Evolutionary conservation across 2,329 filamentous ascomycete genomes (phyloP).

Genomic region (Lachnellula hyalina): DNA sequence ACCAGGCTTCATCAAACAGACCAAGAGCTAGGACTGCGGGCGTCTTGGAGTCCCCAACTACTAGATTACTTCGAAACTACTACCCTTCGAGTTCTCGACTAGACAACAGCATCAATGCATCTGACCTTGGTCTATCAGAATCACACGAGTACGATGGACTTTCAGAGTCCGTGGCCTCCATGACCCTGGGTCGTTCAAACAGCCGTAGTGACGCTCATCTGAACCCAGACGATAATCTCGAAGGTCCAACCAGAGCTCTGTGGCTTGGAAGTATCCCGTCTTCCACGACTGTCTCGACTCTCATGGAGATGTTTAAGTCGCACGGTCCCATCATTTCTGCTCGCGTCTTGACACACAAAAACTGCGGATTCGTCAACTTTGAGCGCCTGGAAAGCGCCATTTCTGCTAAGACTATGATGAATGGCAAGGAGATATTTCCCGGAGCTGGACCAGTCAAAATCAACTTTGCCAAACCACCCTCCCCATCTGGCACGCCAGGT

Average conservation of each 20-base stretch:
- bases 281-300: slow-evolving; percentile 90
- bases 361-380: slow-evolving; percentile 98
- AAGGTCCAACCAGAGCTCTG: slow-evolving; percentile 85
- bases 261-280: slow-evolving; percentile 98
- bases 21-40: slow-evolving; percentile 89
- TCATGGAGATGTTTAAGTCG: slow-evolving; percentile 92
- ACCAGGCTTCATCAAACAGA: slow-evolving; percentile 72
- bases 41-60: slow-evolving; percentile 61
- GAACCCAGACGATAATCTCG: slow-evolving; percentile 73
- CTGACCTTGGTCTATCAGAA: slow-evolving; percentile 70
- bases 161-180: slow-evolving; percentile 73
- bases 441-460: slow-evolving; percentile 92
- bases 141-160: slow-evolving; percentile 76
- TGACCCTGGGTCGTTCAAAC: slow-evolving; percentile 65
- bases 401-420: slow-evolving; percentile 79
- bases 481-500: slow-evolving; percentile 81
- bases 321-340: slow-evolving; percentile 89
- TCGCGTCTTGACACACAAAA: slow-evolving; percentile 94
- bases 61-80: slow-evolving; percentile 59
- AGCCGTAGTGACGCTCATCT: slow-evolving; percentile 64
- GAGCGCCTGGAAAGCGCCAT: slow-evolving; percentile 87
- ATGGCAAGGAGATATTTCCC: slow-evolving; percentile 97
- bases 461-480: slow-evolving; percentile 95
- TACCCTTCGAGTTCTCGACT: slow-evolving; percentile 70
- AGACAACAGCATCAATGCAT: slow-evolving; percentile 68